phyloP scores from a whole-genome alignment of 257 asterid genomes.

The Salvia rosmarinus region DNA sequence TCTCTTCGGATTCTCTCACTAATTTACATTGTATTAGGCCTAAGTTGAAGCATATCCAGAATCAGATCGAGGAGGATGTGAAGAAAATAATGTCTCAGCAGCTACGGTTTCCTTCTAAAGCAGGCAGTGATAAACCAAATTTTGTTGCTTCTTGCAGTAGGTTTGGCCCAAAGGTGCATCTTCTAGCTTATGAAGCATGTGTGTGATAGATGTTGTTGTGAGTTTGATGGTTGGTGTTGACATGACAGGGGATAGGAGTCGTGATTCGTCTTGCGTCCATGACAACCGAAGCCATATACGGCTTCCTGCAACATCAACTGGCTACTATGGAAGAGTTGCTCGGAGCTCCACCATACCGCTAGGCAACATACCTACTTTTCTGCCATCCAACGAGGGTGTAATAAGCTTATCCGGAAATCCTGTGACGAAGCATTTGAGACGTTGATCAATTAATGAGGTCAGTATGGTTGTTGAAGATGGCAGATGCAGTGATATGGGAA shows the following conservation, averaged over 20 bases:
- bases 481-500: neutral
- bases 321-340: constrained; percentile 64
- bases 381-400: neutral
- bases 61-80: constrained; percentile 78
- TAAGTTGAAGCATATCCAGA: constrained; percentile 67
- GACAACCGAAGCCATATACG: constrained; percentile 85
- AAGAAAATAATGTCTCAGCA: constrained; percentile 81
- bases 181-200: constrained; percentile 18
- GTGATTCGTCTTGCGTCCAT: constrained; percentile 75
- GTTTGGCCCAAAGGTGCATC: constrained; percentile 80
- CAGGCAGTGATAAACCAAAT: too few species aligned
- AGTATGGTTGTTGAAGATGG: too few species aligned
- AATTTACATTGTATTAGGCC: constrained; percentile 50
- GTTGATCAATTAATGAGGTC: too few species aligned
- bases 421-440: too few species aligned
- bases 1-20: neutral
- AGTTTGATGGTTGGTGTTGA: neutral
- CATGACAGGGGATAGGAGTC: constrained; percentile 63
- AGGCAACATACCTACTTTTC: neutral
- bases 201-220: neutral
- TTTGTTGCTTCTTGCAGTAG: constrained; percentile 82
- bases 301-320: constrained; percentile 68
- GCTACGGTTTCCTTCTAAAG: constrained; percentile 60
- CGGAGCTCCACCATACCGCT: constrained; percentile 75
- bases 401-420: too few species aligned